Evolutionary conservation across 208 protist genomes (phyloP).

Genomic region (Leishmania tarentolae): DNA sequence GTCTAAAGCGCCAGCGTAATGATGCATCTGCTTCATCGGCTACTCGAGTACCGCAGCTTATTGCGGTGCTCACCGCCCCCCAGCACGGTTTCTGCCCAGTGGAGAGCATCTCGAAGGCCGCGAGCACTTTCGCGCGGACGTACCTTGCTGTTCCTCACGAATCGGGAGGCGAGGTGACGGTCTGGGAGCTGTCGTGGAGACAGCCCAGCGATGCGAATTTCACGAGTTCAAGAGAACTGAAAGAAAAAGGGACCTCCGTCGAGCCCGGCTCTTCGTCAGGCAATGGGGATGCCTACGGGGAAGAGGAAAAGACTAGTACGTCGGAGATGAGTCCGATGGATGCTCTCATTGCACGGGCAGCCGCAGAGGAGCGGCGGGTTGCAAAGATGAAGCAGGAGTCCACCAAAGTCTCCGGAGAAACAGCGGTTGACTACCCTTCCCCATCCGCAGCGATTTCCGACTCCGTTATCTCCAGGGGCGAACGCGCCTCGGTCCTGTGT

Average conservation of each 20-base stretch:
- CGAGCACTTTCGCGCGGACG: conserved; percentile 3
- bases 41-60: conserved; percentile 20
- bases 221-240: not conserved
- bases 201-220: not conserved
- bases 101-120: conserved; percentile 15
- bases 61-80: conserved; percentile 55
- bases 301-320: conserved; percentile 17
- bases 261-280: not conserved
- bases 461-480: not conserved
- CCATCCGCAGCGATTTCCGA: not conserved
- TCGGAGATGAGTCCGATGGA: conserved; percentile 39
- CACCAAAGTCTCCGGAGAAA: not conserved
- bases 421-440: not conserved
- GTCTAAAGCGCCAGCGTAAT: not conserved
- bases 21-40: not conserved
- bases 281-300: not conserved
- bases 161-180: conserved; percentile 44
- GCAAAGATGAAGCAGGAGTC: conserved; percentile 2
- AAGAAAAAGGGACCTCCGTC: not conserved
- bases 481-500: conserved; percentile 28
- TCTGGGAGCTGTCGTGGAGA: conserved; percentile 27
- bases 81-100: conserved; percentile 79
- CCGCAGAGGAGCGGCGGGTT: conserved; percentile 20
- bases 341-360: conserved; percentile 38
- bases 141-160: conserved; percentile 63